Evolutionary conservation across 1,284 basidiomycete genomes (phyloP).

Genomic region (Uromyces viciae-fabae): DNA sequence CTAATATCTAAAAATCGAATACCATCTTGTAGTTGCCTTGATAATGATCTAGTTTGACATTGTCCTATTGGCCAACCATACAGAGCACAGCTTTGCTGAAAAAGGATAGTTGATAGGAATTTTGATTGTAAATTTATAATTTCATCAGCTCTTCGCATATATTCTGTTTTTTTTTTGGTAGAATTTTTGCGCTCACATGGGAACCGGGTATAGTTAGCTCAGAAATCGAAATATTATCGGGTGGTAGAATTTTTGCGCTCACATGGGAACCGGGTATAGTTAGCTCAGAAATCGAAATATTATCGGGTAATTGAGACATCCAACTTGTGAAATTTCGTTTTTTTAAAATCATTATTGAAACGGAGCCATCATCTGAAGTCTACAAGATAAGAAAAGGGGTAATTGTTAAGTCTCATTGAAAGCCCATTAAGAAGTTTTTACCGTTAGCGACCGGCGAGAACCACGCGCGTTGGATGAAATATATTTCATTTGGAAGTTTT

Average conservation of each 20-base stretch:
- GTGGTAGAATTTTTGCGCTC: conserved; percentile 13
- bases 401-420: background rate
- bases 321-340: conserved; percentile 29
- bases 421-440: background rate
- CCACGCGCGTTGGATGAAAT: background rate
- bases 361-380: conserved; percentile 31
- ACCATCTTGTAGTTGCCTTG: conserved; percentile 35
- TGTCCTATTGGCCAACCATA: conserved; percentile 36
- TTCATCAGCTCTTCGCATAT: no score
- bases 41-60: conserved; percentile 39
- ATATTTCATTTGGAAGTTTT: no score
- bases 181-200: conserved; percentile 30
- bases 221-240: conserved; percentile 27
- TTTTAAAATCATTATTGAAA: conserved; percentile 32
- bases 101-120: background rate
- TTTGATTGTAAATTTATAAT: no score
- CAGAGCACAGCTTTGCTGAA: conserved; percentile 25
- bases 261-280: conserved; percentile 43
- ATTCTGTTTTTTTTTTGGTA: no score
- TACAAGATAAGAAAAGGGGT: background rate
- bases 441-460: background rate
- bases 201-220: conserved; percentile 36
- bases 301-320: conserved; percentile 42
- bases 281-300: conserved; percentile 21
- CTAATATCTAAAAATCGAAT: conserved; percentile 41